Base-by-base conservation (phyloP, 441 rosid genomes). In the Euphorbia celastroides region DNA sequence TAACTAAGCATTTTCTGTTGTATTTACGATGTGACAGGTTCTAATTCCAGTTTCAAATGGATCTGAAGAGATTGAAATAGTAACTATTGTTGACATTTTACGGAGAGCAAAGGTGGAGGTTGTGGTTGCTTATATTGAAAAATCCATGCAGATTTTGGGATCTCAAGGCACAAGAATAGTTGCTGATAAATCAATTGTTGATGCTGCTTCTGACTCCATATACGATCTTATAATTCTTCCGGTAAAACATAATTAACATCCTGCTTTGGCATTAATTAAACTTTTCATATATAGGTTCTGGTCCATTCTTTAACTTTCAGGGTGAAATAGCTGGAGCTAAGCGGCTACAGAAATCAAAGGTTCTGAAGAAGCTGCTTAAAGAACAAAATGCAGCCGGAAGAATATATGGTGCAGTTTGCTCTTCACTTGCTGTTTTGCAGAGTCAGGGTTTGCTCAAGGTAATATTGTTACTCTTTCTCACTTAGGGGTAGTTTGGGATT, bases 21-120 rank as follows among this genome's bases (percentile, higher is more conserved):
- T 34, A n/a, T 22, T 57, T 70, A 57, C 44, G 68, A 72, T 74
- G 66, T 70, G 27, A 55, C 84, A 94, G 97, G 92, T 88, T 73
- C 95, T 91, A 31, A 71, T 94, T 73, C 94, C 96, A 20, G 82
- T 85, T 70, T 96, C 94, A 73, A 89, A 91, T 69, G 97, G 96
- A 46, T 91, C 86, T 65, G 93, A 89, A 78, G 96, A 75, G 72
- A 79, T 88, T 72, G 99, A 89, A 81, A 72, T 87, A 66, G 88
- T 91, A 68, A 79, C 83, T 50, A 80, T 84, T 31, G 78, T 80
- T 56, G 99, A 94, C 63, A 81, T 91, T 70, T 81, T 94, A 71
- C 77, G 90, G 64, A 82, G 96, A 78, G 96, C 99, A 57, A 94
- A 84, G 75, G 86, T 82, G 59, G 83, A 89, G 79, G 96, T 88